Evolutionary conservation across 768 basidiomycete genomes (phyloP).

Genomic region (Sarcodon sp.): DNA sequence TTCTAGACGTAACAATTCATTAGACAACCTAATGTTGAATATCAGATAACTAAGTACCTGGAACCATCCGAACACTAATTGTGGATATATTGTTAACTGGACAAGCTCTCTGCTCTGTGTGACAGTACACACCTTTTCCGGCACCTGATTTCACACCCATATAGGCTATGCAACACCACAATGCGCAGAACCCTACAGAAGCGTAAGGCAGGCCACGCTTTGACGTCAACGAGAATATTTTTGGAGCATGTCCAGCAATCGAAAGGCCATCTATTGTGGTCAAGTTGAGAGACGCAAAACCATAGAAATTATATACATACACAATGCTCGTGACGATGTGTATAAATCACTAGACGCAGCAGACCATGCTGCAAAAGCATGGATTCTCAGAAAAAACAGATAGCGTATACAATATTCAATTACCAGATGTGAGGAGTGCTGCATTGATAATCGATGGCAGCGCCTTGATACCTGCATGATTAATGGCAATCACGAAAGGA

Average conservation of each 20-base stretch:
- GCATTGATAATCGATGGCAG: constrained; percentile 29
- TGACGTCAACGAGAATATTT: constrained; percentile 57
- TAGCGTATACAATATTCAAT: not conserved
- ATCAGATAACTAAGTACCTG: constrained; percentile 12
- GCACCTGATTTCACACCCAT: constrained; percentile 64
- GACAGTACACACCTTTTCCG: constrained; percentile 25
- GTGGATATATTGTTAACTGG: not conserved
- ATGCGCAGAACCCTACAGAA: constrained; percentile 54
- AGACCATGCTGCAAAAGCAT: constrained; percentile 20
- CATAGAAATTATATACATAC: constrained; percentile 6
- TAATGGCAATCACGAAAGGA: constrained; percentile 47
- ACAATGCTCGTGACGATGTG: constrained; percentile 24
- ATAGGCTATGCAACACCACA: constrained; percentile 63
- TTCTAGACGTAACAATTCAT: constrained; percentile 16
- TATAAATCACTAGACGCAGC: constrained; percentile 27
- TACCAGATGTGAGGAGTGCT: constrained; percentile 11
- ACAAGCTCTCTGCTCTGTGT: no score
- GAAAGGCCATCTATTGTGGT: constrained; percentile 60
- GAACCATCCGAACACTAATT: constrained; percentile 65
- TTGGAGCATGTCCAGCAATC: constrained; percentile 68
- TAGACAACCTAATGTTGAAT: not conserved
- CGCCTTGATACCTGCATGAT: constrained; percentile 43
- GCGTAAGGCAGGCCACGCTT: constrained; percentile 66
- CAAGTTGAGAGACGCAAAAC: not conserved
- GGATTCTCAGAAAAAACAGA: not conserved